phyloP scores from a whole-genome alignment of 1,139 yeast genomes.

The Geotrichum phurueaensis region DNA sequence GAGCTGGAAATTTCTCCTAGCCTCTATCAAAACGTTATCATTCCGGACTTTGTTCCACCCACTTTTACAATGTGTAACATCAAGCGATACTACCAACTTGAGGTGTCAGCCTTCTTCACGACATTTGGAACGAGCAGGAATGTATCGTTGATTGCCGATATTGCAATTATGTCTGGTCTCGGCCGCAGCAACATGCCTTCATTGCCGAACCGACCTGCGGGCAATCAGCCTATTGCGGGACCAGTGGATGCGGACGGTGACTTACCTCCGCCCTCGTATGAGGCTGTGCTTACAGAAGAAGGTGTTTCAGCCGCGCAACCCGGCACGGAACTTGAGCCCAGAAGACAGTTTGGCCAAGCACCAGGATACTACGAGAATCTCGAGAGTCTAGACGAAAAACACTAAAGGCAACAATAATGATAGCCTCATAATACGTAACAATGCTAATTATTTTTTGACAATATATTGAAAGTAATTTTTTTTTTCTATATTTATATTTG shows the following conservation, averaged over 20 bases:
- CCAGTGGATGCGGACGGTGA: conserved; percentile 5
- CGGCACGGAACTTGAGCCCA: not conserved
- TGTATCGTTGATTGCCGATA: conserved; percentile 4
- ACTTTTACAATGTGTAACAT: conserved; percentile 56
- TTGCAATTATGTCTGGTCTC: conserved; percentile 10
- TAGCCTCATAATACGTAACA: not conserved
- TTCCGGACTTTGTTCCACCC: conserved; percentile 51
- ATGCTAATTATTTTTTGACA: not conserved
- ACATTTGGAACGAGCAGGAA: conserved; percentile 19
- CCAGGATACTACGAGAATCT: conserved; percentile 24
- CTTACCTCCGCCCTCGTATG: conserved; percentile 21
- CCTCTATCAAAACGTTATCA: conserved; percentile 34
- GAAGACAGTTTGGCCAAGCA: conserved; percentile 25
- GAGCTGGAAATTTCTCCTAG: conserved; percentile 24
- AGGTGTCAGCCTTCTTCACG: conserved; percentile 45
- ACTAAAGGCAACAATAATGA: conserved; percentile 5
- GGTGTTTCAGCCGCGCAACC: not conserved
- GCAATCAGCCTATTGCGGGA: not conserved
- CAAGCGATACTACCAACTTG: conserved; percentile 43
- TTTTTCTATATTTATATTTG: not conserved
- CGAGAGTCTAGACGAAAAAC: conserved; percentile 19
- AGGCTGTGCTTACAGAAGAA: conserved; percentile 19
- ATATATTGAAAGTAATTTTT: not conserved
- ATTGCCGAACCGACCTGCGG: conserved; percentile 12
- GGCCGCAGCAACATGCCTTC: not conserved